These are phyloP conservation scores for Chlamydomonas sp. DNA, from an alignment of 139 green algal genomes.

Conservation along the genomic window DNA sequence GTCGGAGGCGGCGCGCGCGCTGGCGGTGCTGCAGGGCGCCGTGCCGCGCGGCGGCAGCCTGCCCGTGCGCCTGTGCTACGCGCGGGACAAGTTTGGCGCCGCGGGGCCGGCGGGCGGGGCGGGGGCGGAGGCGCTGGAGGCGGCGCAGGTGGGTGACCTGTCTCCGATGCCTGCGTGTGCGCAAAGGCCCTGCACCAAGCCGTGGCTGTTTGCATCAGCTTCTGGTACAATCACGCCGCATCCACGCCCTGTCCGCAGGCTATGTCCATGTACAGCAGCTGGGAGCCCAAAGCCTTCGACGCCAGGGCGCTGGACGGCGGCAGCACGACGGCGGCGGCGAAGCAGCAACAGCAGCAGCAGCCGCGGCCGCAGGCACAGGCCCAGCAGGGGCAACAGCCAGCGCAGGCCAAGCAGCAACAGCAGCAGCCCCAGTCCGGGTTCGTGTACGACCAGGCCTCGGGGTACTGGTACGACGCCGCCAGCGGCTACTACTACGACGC, in stretches of 20 bases:
- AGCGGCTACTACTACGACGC: slow-evolving; percentile 84
- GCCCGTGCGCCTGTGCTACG: slow-evolving; percentile 52
- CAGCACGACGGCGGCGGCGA: slow-evolving; percentile 1
- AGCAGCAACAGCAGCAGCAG: background rate
- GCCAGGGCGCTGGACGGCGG: slow-evolving; percentile 3
- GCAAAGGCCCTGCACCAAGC: background rate
- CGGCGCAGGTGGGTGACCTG: slow-evolving; percentile 8
- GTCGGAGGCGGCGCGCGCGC: slow-evolving; percentile 5
- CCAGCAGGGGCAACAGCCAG: background rate
- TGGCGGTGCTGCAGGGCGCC: slow-evolving; percentile 15
- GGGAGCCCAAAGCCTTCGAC: slow-evolving; percentile 22
- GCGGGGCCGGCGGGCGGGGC: background rate
- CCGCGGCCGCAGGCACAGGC: background rate
- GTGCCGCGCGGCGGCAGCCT: slow-evolving; percentile 33
- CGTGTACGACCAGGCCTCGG: background rate
- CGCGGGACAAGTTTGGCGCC: slow-evolving; percentile 37
- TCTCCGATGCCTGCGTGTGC: too few relatives aligned
- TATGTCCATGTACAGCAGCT: slow-evolving; percentile 47
- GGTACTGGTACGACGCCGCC: slow-evolving; percentile 47
- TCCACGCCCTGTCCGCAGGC: slow-evolving; percentile 25
- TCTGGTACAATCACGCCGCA: too few relatives aligned
- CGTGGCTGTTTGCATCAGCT: too few relatives aligned
- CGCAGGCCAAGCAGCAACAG: background rate
- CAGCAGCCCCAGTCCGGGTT: background rate
- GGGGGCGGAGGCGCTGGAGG: slow-evolving; percentile 34